Percentiles rank a stretch among this genome's conserved stretches.
phyloP scores from a whole-genome alignment of 1,284 basidiomycete species.

The Apiotrichum domesticum region DNA sequence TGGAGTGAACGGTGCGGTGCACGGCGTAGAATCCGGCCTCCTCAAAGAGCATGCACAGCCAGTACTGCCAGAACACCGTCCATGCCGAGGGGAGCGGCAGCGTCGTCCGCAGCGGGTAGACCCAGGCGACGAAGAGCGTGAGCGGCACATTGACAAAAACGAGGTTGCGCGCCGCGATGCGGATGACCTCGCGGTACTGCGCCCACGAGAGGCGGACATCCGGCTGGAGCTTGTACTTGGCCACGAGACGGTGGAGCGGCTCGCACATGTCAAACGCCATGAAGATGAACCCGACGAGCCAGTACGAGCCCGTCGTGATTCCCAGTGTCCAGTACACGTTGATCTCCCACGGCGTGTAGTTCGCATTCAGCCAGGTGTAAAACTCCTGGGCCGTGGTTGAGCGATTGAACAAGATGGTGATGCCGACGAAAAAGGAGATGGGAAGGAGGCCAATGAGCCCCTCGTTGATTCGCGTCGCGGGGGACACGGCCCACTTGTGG shows the following conservation, averaged over 20 bases:
- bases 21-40: constrained; percentile 17
- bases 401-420: not conserved
- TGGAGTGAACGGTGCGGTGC: constrained; percentile 11
- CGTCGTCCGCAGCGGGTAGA: not conserved
- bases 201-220: constrained; percentile 12
- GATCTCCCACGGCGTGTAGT: constrained; percentile 13
- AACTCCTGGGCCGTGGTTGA: not conserved
- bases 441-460: not conserved
- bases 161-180: constrained; percentile 9
- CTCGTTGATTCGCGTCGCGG: constrained; percentile 11
- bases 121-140: not conserved
- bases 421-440: not conserved
- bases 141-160: constrained; percentile 12
- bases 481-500: constrained; percentile 10
- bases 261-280: constrained; percentile 14
- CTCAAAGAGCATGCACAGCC: constrained; percentile 13
- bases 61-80: constrained; percentile 10
- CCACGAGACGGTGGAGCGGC: constrained; percentile 9
- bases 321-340: constrained; percentile 8
- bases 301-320: constrained; percentile 12
- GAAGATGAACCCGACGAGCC: constrained; percentile 9
- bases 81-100: constrained; percentile 5
- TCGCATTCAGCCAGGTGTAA: constrained; percentile 12
- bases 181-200: constrained; percentile 10
- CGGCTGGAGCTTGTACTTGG: constrained; percentile 17